Base-by-base conservation (phyloP, 371 early-diverging fungal species). In the Entomophthora muscae region DNA sequence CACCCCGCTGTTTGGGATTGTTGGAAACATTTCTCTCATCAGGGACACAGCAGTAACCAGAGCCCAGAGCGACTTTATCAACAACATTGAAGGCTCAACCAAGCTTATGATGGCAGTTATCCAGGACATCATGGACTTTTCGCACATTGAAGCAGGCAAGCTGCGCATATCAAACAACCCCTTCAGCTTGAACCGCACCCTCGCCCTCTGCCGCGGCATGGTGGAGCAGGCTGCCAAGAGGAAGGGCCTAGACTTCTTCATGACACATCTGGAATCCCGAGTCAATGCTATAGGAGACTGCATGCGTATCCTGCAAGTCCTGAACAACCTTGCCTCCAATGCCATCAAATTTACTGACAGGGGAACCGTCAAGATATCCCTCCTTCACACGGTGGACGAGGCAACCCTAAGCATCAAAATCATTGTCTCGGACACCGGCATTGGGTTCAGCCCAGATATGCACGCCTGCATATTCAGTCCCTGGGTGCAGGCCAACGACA, bases 291-390 rank as follows among this genome's bases (percentile, higher is more conserved):
- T 88, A n/a, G 85, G 86, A 52, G 91, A 91, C 70, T 84, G 84
- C 31, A 73, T 82, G 32, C 76, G 91, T 27, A 68, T 89, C 26
- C 74, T 82, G 33, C 90, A 90, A 69, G 82, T 90, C 24, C 78
- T 91, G 64, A 89, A 86, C 21, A 86, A 91, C 61, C 70, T 90
- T n/a, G 84, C 86, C 24, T 86, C 86, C 55, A 88, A 91, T 66
- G 88, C 92, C 22, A 78, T 91, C 66, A 89, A 90, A 71, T 90
- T 90, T 63, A 89, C 90, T 22, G 80, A 79, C 0, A 71, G 78
- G 53, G 91, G 89, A 29, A 76, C 76, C 32, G 80, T 87, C 2
- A 57, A 10, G 5, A n/a, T 54, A 7, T 10, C 12, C 26, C 10
- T 7, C 7, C 7, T 57, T 13, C 3, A 10, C 7, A 57, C 57